phyloP scores from a whole-genome alignment of 345 rosid genomes.

The Brassica nigra region DNA sequence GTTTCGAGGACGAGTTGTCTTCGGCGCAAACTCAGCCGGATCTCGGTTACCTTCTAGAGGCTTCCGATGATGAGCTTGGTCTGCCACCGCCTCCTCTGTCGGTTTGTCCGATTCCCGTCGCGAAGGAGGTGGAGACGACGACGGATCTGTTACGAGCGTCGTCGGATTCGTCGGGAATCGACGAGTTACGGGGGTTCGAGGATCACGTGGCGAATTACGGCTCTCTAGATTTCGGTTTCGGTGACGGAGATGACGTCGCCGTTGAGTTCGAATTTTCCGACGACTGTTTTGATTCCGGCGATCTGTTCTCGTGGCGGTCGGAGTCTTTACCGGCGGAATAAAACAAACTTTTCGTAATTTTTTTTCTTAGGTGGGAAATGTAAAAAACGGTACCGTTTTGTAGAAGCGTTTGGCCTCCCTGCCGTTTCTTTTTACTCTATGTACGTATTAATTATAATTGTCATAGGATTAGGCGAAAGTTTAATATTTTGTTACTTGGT shows the following conservation, averaged over 20 bases:
- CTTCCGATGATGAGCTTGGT: slow-evolving; percentile 89
- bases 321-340: slow-evolving; percentile 61
- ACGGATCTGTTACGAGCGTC: slow-evolving; percentile 38
- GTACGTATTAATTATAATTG: slow-evolving; percentile 1
- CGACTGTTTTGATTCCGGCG: slow-evolving; percentile 46
- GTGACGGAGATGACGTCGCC: slow-evolving; percentile 41
- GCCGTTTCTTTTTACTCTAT: slow-evolving; percentile 10
- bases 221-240: slow-evolving; percentile 50
- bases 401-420: slow-evolving; percentile 37
- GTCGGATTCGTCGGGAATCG: slow-evolving; percentile 41
- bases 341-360: slow-evolving; percentile 12
- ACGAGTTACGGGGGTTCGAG: slow-evolving; percentile 49
- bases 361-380: slow-evolving; percentile 24
- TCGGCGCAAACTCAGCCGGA: slow-evolving; percentile 46
- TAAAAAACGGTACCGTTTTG: slow-evolving; percentile 35
- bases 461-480: slow-evolving; percentile 16
- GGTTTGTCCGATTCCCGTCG: slow-evolving; percentile 30
- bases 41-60: slow-evolving; percentile 77
- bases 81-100: slow-evolving; percentile 58
- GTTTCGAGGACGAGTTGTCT: slow-evolving; percentile 49
- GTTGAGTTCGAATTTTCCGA: slow-evolving; percentile 61
- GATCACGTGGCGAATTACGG: slow-evolving; percentile 48
- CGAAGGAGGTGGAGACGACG: slow-evolving; percentile 39
- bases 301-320: slow-evolving; percentile 54
- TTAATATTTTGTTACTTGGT: slow-evolving; percentile 22